Percentiles rank a stretch among this genome's conserved stretches.
phyloP scores from a whole-genome alignment of 176 grass and related monocot species.

The Dactylis glomerata region DNA sequence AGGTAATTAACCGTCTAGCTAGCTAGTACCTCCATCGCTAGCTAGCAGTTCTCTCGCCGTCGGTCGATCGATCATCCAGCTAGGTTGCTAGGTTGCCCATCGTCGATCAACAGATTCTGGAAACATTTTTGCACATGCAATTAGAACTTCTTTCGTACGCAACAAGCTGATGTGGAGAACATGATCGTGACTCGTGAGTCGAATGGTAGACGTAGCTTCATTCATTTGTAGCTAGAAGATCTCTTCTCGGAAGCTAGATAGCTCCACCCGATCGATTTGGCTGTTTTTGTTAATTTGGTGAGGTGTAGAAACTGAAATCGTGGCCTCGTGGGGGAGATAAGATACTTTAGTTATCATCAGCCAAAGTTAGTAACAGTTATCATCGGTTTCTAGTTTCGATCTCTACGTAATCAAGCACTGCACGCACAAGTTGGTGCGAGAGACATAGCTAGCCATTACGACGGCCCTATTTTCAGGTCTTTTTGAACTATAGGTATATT shows the following conservation, averaged over 20 bases:
- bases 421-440: not conserved
- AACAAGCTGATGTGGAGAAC: not conserved
- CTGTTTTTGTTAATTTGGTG: not conserved
- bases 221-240: not conserved
- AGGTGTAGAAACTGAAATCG: not conserved
- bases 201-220: not conserved
- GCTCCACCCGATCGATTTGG: not conserved
- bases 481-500: not conserved
- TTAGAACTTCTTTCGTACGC: not conserved
- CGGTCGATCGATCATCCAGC: not conserved
- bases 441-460: not conserved
- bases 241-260: not conserved
- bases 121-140: not conserved
- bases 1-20: conserved; percentile 30
- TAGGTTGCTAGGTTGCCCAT: not conserved
- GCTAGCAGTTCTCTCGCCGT: too few relatives aligned
- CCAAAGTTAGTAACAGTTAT: not conserved
- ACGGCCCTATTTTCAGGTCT: not conserved
- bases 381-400: not conserved
- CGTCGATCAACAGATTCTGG: not conserved
- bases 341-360: not conserved
- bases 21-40: too few relatives aligned
- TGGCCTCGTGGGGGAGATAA: not conserved
- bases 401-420: not conserved
- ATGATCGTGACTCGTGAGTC: too few relatives aligned